A percentile compares a stretch with the other conserved stretches of the same genome.
Evolutionary conservation across 2,329 filamentous ascomycete genomes (phyloP).

Genomic region (Claviceps capensis): DNA sequence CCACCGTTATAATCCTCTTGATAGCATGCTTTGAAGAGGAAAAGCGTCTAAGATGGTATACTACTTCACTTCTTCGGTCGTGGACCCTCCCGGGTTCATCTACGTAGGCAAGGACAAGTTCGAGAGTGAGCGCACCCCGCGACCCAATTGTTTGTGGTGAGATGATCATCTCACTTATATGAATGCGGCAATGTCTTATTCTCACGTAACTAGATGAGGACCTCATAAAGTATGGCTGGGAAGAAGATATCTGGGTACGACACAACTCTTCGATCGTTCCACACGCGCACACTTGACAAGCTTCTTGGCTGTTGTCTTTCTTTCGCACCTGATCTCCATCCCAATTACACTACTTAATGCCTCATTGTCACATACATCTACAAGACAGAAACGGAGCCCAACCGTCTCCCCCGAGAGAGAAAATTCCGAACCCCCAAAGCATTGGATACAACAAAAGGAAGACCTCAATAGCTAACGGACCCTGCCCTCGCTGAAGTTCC

Average conservation of each 20-base stretch:
- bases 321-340: neutral
- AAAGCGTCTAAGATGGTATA: slow-evolving; percentile 60
- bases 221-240: slow-evolving; percentile 84
- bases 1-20: no score
- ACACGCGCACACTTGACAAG: neutral
- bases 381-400: no score
- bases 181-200: neutral
- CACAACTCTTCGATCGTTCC: neutral
- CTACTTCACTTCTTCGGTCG: slow-evolving; percentile 82
- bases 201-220: slow-evolving; percentile 61
- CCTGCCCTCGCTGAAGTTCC: slow-evolving; percentile 47
- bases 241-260: slow-evolving; percentile 70
- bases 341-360: no score
- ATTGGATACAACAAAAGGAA: neutral
- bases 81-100: slow-evolving; percentile 70
- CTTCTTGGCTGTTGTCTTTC: neutral
- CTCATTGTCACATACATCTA: no score
- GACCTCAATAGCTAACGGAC: neutral
- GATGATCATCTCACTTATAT: neutral
- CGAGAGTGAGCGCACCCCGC: slow-evolving; percentile 57
- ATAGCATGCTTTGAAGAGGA: no score
- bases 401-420: no score
- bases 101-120: slow-evolving; percentile 99
- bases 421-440: no score
- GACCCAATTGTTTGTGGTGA: neutral